A percentile compares a stretch with the other conserved stretches of the same genome.
phyloP scores from a whole-genome alignment of 768 basidiomycete genomes.

The Russula olivacea region DNA sequence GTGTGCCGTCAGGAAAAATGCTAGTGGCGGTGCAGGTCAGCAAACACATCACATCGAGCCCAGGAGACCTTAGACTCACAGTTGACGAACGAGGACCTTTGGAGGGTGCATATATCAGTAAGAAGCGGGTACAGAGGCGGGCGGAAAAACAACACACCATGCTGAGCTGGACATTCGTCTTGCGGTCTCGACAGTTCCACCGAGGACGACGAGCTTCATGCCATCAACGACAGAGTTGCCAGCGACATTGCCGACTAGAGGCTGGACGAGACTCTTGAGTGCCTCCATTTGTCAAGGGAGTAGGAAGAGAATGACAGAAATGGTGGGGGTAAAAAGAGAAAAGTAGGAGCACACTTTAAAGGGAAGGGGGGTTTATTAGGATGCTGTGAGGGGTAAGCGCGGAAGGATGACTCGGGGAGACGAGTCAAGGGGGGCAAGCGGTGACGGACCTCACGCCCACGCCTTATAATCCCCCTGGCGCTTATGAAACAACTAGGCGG shows the following conservation, averaged over 20 bases:
- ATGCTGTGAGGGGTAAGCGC: conserved; percentile 18
- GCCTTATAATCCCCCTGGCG: conserved; percentile 22
- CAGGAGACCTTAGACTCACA: conserved; percentile 44
- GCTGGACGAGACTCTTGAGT: conserved; percentile 26
- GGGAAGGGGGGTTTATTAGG: conserved; percentile 19
- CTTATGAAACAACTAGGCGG: not conserved
- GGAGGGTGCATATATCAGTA: not conserved
- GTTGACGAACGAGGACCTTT: conserved; percentile 80
- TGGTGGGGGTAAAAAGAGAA: not conserved
- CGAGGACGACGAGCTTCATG: conserved; percentile 84
- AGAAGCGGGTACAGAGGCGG: not conserved
- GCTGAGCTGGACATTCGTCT: conserved; percentile 76
- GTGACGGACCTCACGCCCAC: not conserved
- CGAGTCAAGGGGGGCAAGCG: not conserved
- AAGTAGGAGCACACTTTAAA: not conserved
- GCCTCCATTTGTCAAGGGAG: conserved; percentile 20
- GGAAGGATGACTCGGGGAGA: conserved; percentile 5
- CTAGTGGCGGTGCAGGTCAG: conserved; percentile 26
- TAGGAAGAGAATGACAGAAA: not conserved
- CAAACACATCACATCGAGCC: conserved; percentile 13
- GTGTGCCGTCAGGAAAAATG: conserved; percentile 75
- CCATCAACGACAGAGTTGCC: conserved; percentile 71
- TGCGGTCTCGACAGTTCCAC: conserved; percentile 83
- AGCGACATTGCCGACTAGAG: conserved; percentile 23
- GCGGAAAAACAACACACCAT: conserved; percentile 46